Evolutionary conservation across 305 asterid genomes (phyloP), one percentile per base, ranked within the genome.

Genomic region (Solanum hybrid): DNA sequence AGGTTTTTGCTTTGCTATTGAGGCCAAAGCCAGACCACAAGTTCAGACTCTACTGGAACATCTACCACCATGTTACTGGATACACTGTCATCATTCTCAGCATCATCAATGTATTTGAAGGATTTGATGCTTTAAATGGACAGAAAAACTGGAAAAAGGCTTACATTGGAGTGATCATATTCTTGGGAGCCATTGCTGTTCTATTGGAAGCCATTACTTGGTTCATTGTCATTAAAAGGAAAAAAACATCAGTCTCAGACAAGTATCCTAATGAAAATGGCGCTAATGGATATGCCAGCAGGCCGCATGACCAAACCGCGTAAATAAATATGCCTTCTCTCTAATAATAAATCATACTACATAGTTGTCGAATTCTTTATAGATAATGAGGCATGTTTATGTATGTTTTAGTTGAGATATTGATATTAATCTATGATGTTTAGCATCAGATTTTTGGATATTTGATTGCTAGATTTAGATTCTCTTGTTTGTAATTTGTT

Each of bases 1-100:
- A 93, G 97, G 91, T 93, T 5, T 94, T 95, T 51, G 99, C 99
- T 4, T 75, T 97, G 92, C 95, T 97, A 2, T 35, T 97, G 90
- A 91, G 99, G 93, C 99, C 99, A 5, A 96, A 95, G 94, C 96
- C 96, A 6, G 97, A 96, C 14, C 97, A 97, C 91, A 97, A 96
- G 73, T 95, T 75, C 91, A 93, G 99, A 90, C 13, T 92, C 2
- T 91, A 95, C 91, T 97, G 99, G 99, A 97, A 95, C 94, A 71
- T 94, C 29, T 97, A 96, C 94, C 99, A 97, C 64, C 93, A 91
- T 72, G 34, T 17, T 10, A 51, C 89, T 27, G 99, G 99, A 6
- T 97, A 96, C 92, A 16, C 92, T 0, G 97, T 95, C 1, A 94
- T 97, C 26, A 37, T 77, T 22, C 92, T 96, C 3, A 94, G 97